phyloP scores from a whole-genome alignment of 768 basidiomycete genomes.

The Polyporus arcularius region DNA sequence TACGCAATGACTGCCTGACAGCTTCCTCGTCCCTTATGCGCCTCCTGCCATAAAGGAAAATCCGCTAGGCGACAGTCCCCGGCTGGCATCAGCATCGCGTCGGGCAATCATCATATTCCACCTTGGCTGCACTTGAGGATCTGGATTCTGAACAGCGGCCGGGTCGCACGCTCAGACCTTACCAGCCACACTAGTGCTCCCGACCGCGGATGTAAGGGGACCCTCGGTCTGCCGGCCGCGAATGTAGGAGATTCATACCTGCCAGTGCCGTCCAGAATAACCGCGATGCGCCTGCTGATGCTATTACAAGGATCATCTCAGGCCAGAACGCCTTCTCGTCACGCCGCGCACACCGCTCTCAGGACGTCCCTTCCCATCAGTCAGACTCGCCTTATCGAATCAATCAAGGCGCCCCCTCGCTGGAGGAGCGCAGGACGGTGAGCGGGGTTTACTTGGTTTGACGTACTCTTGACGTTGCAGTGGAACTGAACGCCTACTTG shows the following conservation, averaged over 20 bases:
- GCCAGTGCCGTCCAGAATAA: constrained; percentile 5
- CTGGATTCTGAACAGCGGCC: constrained; percentile 4
- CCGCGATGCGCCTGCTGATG: constrained; percentile 13
- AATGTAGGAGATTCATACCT: constrained; percentile 13
- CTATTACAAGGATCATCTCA: constrained; percentile 12
- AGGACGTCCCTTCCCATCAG: constrained; percentile 22
- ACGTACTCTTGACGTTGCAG: constrained; percentile 25
- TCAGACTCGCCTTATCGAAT: constrained; percentile 21
- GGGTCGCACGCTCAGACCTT: constrained; percentile 8
- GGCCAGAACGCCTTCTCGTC: constrained; percentile 18
- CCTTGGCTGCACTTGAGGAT: constrained; percentile 5
- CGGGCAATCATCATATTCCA: constrained; percentile 2
- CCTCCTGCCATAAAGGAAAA: constrained; percentile 3
- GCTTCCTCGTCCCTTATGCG: constrained; percentile 5
- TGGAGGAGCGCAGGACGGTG: not conserved
- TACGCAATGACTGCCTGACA: constrained; percentile 2
- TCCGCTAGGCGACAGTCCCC: constrained; percentile 9
- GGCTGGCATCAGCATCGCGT: constrained; percentile 13
- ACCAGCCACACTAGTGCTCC: not conserved
- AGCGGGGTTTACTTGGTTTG: constrained; percentile 8
- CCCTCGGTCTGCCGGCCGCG: constrained; percentile 8
- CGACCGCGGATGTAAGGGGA: not conserved
- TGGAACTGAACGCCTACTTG: constrained; percentile 16
- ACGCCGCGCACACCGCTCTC: constrained; percentile 18
- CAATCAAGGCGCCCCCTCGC: constrained; percentile 20